Percentiles rank a stretch among this genome's conserved stretches.
These are phyloP conservation scores for Leccinum discolor DNA, from an alignment of 1,284 basidiomycete genomes.

Conservation along the genomic window DNA sequence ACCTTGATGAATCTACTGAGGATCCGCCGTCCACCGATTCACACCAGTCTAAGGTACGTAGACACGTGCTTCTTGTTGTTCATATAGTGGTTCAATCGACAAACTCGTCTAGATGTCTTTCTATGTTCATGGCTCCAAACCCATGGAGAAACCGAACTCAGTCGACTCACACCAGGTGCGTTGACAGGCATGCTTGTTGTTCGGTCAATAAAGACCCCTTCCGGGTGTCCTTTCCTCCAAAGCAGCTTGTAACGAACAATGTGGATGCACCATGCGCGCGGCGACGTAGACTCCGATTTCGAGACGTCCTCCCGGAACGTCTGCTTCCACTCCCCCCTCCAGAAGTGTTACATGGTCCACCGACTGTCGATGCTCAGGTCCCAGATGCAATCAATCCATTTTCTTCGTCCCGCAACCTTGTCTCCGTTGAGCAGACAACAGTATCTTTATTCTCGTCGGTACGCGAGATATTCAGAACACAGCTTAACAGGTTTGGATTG, in stretches of 20 bases:
- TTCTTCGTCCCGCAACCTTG: too few relatives aligned
- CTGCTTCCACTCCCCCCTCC: too few relatives aligned
- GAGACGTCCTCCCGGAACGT: too few relatives aligned
- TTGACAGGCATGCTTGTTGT: background rate
- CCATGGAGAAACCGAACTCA: too few relatives aligned
- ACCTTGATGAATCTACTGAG: background rate
- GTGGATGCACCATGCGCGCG: background rate
- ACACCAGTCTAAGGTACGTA: background rate
- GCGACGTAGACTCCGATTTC: too few relatives aligned
- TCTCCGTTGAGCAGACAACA: too few relatives aligned
- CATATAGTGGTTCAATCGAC: background rate
- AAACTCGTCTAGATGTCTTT: too few relatives aligned
- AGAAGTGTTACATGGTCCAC: background rate
- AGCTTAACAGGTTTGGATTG: background rate
- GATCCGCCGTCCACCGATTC: background rate
- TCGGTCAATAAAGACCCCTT: background rate
- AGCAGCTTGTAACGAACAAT: background rate
- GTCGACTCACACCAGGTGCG: too few relatives aligned
- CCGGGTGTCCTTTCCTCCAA: background rate
- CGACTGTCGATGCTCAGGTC: background rate
- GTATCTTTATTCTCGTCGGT: background rate
- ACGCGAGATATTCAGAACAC: background rate
- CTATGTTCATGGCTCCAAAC: too few relatives aligned
- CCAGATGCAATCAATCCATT: background rate
- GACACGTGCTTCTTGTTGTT: background rate